Base-by-base conservation (phyloP, 257 asterid genomes). In the Solanum chaucha region DNA sequence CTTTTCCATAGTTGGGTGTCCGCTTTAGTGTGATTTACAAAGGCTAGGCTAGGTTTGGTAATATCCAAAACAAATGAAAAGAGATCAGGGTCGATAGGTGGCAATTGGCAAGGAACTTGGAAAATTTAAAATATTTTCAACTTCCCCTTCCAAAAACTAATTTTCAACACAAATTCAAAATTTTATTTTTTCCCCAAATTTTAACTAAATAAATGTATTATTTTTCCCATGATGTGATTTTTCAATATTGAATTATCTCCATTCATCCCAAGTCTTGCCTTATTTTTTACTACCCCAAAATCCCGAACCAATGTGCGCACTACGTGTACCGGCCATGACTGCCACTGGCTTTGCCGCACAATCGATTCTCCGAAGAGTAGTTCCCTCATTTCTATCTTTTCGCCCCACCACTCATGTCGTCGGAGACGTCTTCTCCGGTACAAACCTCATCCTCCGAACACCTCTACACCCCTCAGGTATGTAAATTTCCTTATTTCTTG, bases 401-500 rank as follows among this genome's bases (percentile, higher is more conserved):
- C 91, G 51, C 30, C 72, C 90, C 87, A 38, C 86, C 87, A 34
- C 74, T 58, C 78, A 74, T 85, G 32, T 82, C 68, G 88, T n/a
- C 20, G 82, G 87, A 36, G 80, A 83, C 30, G 83, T 86, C 89
- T 73, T 40, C 28, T 36, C 51, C 90, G 86, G 84, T 87, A 72
- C 41, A 68, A 87, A 44, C 70, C 84, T 87, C 84, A 91, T 91
- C 64, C 87, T 89, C 15, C 19, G 86, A 11, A 82, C 94, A 82
- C 90, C 93, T 34, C 88, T 93, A 84, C 90, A 88, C 85, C 87
- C 92, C 87, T 89, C 96, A 74, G 98, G 98, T 95, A 71, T 68
- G 89, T 82, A 36, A 32, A n/a, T 71, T 5, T 85, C 61, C 36
- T 34, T 28, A 28, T 5, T 80, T 38, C 64, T 10, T 5, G 30